Base-by-base conservation (phyloP, 345 rosid genomes). In the Salix caprea region DNA sequence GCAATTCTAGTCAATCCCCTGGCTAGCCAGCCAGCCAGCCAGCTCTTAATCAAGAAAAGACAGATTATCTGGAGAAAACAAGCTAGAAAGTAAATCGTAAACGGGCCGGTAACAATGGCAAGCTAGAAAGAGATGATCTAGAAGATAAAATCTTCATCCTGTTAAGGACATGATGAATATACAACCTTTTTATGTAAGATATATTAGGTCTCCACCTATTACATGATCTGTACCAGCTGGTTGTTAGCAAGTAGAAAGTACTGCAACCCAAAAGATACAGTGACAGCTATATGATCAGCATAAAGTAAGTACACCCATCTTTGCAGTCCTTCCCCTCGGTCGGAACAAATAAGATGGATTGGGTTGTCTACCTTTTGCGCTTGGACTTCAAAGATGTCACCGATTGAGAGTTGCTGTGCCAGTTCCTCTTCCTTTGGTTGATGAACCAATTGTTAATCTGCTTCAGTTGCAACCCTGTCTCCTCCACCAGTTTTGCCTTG, bases 361-460 rank as follows among this genome's bases (percentile, higher is more conserved):
- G 23, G 1, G 39, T 28, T 46, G 4, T 82, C 86, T 88, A 91
- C 80, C 93, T 84, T 80, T 96, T 96, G 82, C 99, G 97, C 90
- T 96, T 96, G 64, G 99, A 96, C 81, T 96, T 93, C 78, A 93
- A 86, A 62, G 97, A 95, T 58, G 98, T 90, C 72, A 90, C 94
- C 26, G 97, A 93, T 44, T 90, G 92, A 81, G 99, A 96, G 82
- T 85, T 91, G 94, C 86, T 93, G 78, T 96, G 98, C 99, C 99
- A 93, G 75, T 96, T 96, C 71, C 98, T 85, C 88, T 96, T 96
- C 82, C 99, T 89, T 78, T 96, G 99, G 82, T 96, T 96, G 84
- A 96, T 96, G 83, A 96, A 96, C 99, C 99, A 96, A 82, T 96
- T 96, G 86, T 96, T 96, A 76, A 96, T 91, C 85, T 96, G 99